These are phyloP conservation scores for Coemansia sp. DNA, from an alignment of 192 early-diverging fungal genomes.

Conservation along the genomic window DNA sequence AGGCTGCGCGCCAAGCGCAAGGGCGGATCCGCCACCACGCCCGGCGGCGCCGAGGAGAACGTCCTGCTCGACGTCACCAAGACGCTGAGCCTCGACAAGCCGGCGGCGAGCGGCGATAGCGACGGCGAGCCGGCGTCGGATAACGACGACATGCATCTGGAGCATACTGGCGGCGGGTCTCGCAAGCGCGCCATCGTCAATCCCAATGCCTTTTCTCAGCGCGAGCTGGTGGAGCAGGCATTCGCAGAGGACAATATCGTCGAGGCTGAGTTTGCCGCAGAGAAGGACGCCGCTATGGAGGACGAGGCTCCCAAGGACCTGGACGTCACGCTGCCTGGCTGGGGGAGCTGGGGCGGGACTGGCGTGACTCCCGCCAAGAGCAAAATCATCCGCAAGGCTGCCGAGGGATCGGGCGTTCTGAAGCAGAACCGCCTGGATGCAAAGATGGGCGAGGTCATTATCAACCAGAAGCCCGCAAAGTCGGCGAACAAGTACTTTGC, in stretches of 20 bases:
- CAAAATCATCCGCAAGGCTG: constrained; percentile 59
- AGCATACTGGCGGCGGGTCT: constrained; percentile 28
- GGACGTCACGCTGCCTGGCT: constrained; percentile 90
- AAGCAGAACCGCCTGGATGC: constrained; percentile 29
- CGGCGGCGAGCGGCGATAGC: constrained; percentile 5
- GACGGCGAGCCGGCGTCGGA: constrained; percentile 21
- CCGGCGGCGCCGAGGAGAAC: constrained; percentile 52
- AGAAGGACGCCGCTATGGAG: constrained; percentile 72
- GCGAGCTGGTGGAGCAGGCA: constrained; percentile 88
- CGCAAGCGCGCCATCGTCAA: constrained; percentile 46
- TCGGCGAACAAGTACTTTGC: constrained; percentile 76
- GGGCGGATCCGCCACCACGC: not conserved
- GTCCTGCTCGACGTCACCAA: constrained; percentile 75
- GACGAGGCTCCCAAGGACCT: constrained; percentile 79
- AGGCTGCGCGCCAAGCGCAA: constrained; percentile 68
- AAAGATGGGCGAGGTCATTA: constrained; percentile 72
- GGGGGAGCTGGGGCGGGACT: constrained; percentile 86
- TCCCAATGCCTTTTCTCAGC: constrained; percentile 65
- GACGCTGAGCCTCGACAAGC: constrained; percentile 40
- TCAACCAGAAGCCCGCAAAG: constrained; percentile 86
- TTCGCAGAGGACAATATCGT: constrained; percentile 95
- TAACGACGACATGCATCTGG: constrained; percentile 11
- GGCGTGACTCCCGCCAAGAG: constrained; percentile 67
- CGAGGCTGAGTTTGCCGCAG: constrained; percentile 85
- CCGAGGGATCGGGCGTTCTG: constrained; percentile 19